Evolutionary conservation across 768 basidiomycete species (phyloP).

Genomic region (Pleurotus citrinopileatus): DNA sequence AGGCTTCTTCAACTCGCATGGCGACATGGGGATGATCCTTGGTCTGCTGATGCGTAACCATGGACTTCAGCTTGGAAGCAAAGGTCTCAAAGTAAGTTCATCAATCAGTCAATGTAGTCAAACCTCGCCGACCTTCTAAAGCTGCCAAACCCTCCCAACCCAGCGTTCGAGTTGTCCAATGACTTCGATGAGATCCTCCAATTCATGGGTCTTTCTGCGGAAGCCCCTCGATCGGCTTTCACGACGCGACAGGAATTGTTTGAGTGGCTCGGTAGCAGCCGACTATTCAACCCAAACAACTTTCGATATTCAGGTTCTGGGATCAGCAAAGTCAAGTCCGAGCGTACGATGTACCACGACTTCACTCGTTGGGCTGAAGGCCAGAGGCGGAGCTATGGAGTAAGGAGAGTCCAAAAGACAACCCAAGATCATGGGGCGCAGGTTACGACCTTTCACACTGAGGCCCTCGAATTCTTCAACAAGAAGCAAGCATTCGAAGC

Average conservation of each 20-base stretch:
- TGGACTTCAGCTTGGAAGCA: slow-evolving; percentile 46
- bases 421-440: slow-evolving; percentile 21
- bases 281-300: slow-evolving; percentile 44
- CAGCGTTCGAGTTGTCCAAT: slow-evolving; percentile 46
- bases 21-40: slow-evolving; percentile 72
- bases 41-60: slow-evolving; percentile 49
- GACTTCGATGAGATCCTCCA: slow-evolving; percentile 47
- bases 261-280: slow-evolving; percentile 52
- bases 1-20: slow-evolving; percentile 60
- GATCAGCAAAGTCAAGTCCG: slow-evolving; percentile 39
- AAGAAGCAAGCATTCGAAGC: slow-evolving; percentile 48
- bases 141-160: slow-evolving; percentile 38
- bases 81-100: slow-evolving; percentile 55
- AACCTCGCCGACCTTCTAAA: slow-evolving; percentile 15
- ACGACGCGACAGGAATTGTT: slow-evolving; percentile 50
- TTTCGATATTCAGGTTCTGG: slow-evolving; percentile 24
- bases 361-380: slow-evolving; percentile 51
- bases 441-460: slow-evolving; percentile 33
- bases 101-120: neutral
- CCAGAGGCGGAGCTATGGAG: slow-evolving; percentile 13
- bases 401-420: slow-evolving; percentile 13
- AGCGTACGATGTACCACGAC: slow-evolving; percentile 55
- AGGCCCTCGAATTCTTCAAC: slow-evolving; percentile 50
- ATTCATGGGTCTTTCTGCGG: slow-evolving; percentile 59
- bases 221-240: slow-evolving; percentile 52